Base-by-base conservation (phyloP, 169 alveolate genomes). In the Besnoitia besnoiti region DNA sequence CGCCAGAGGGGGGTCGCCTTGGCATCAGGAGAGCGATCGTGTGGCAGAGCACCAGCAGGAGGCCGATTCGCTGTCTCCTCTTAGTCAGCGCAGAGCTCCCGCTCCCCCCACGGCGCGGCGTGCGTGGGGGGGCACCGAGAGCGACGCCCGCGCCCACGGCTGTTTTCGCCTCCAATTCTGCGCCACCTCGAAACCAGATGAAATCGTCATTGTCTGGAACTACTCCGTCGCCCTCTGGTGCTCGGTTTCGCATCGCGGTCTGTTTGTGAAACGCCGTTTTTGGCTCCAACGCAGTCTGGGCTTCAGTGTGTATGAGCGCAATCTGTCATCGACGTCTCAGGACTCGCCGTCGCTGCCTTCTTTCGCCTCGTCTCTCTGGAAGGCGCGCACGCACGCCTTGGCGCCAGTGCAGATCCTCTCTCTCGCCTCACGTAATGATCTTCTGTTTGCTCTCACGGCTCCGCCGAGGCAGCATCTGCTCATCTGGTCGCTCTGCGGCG, bases 381-480 rank as follows among this genome's bases (percentile, higher is more conserved):
- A n/a, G 27, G 12, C 67, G 3, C 12, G 33, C 33, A 55, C 67
- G 33, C 67, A n/a, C 12, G 67, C 67, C 24, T 19, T 55, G n/a
- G 67, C 67, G 12, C 67, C 67, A 5, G 67, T 55, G 5, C 67
- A 55, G 67, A 21, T 55, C 67, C 67, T 55, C 67, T 55, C 67
- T 3, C 67, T 55, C 30, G 67, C 67, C 67, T 30, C 80, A 16
- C 39, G 80, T 35, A 67, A 35, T 16, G 80, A 35, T 0, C 44
- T 33, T 1, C 80, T 67, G 24, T 67, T 67, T n/a, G 80, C 80
- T n/a, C 80, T 67, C 46, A 67, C 80, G 44, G 44, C 39, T 19
- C 80, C 80, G 2, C 80, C 80, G 24, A 30, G 80, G n/a, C 80
- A 67, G n/a, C 80, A 33, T 24, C 80, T 67, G 14, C 80, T 67